phyloP scores from a whole-genome alignment of 1,284 basidiomycete species.

The Stygiomarasmius scandens region DNA sequence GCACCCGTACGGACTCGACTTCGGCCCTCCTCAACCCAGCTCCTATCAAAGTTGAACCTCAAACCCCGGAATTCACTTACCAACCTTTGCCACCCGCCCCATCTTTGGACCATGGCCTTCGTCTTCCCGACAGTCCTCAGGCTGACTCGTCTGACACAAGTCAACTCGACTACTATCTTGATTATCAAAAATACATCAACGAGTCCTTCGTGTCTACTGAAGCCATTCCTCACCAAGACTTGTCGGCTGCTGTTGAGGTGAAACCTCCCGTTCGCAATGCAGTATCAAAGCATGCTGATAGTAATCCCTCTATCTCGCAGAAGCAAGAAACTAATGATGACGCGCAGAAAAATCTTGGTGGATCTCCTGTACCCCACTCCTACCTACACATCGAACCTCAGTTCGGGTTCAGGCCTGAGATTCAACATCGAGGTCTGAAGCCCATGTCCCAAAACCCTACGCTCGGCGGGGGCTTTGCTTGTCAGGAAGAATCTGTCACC shows the following conservation, averaged over 20 bases:
- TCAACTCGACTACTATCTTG: neutral
- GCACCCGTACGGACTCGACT: no score
- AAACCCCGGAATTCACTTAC: no score
- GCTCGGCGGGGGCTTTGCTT: no score
- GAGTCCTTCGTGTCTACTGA: conserved; percentile 36
- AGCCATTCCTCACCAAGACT: conserved; percentile 42
- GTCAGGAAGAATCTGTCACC: no score
- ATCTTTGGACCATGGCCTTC: no score
- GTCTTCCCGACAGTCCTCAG: no score
- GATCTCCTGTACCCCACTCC: neutral
- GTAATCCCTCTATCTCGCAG: neutral
- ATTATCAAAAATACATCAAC: conserved; percentile 8
- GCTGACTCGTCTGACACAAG: no score
- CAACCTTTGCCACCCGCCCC: no score
- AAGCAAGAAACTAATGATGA: neutral
- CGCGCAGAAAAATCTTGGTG: neutral
- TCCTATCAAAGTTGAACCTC: no score
- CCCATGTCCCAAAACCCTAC: neutral
- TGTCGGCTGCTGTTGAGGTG: conserved; percentile 18
- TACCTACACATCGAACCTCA: neutral
- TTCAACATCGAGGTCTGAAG: neutral
- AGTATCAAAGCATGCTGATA: neutral
- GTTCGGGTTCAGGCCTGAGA: conserved; percentile 4
- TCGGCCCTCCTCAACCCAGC: no score
- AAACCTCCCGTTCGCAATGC: neutral